These are phyloP conservation scores for Otatea glauca DNA, from an alignment of 176 grass and related monocot species.

Conservation along the genomic window DNA sequence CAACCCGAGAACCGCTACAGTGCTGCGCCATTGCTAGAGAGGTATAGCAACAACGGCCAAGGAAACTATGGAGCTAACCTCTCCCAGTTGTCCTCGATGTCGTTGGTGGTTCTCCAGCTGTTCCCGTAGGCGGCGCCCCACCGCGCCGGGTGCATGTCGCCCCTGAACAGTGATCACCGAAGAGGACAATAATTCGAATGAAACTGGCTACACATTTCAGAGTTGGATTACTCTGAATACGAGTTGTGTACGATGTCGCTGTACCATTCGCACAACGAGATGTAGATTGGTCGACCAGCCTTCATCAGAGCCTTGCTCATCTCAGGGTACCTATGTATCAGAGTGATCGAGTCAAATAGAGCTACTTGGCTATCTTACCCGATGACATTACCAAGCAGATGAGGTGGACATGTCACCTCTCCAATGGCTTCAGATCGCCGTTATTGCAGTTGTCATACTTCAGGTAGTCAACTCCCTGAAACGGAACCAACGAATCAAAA, in stretches of 20 bases:
- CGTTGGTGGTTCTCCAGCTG: slow-evolving; percentile 89
- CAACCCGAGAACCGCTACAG: background rate
- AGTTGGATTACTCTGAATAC: background rate
- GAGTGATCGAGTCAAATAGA: background rate
- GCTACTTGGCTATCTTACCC: background rate
- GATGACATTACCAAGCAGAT: background rate
- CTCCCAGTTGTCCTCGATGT: slow-evolving; percentile 82
- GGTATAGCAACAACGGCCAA: background rate
- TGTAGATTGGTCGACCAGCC: slow-evolving; percentile 65
- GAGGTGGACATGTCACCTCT: slow-evolving; percentile 50
- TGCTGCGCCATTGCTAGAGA: background rate
- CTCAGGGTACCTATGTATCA: slow-evolving; percentile 61
- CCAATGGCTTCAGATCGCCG: slow-evolving; percentile 64
- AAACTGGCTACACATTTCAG: background rate
- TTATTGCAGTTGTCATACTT: slow-evolving; percentile 99
- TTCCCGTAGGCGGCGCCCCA: slow-evolving; percentile 83
- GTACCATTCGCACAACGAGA: slow-evolving; percentile 90
- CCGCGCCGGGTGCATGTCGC: slow-evolving; percentile 87
- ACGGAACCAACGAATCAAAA: background rate
- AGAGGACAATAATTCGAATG: background rate
- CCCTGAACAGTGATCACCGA: slow-evolving; percentile 49
- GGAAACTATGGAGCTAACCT: slow-evolving; percentile 39
- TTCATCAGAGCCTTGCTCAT: slow-evolving; percentile 87
- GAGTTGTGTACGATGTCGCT: background rate
- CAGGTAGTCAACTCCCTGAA: slow-evolving; percentile 86